These are phyloP conservation scores for Neoboletus brunneissimus DNA, from an alignment of 768 basidiomycete genomes.

Conservation along the genomic window DNA sequence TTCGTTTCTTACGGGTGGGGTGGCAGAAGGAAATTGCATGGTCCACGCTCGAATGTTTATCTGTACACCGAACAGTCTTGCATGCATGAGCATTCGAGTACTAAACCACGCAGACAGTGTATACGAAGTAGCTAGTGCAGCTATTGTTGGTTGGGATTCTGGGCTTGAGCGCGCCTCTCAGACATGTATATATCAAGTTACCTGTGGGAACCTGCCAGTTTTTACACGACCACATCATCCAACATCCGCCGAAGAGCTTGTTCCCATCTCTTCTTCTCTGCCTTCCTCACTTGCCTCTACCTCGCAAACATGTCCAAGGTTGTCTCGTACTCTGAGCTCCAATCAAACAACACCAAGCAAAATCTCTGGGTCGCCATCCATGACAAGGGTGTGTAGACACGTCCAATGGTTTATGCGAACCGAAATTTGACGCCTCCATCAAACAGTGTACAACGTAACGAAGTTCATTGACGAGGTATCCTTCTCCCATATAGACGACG, in stretches of 20 bases:
- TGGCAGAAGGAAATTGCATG: conserved; percentile 61
- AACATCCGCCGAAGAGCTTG: neutral
- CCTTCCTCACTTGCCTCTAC: conserved; percentile 22
- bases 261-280: conserved; percentile 4
- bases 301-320: conserved; percentile 43
- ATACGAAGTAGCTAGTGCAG: neutral
- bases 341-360: conserved; percentile 70
- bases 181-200: neutral
- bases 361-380: conserved; percentile 79
- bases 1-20: conserved; percentile 76
- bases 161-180: neutral
- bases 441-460: conserved; percentile 84
- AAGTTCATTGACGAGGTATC: conserved; percentile 93
- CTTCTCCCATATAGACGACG: conserved; percentile 1
- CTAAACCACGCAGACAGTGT: conserved; percentile 61
- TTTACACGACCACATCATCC: conserved; percentile 13
- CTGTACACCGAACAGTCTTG: conserved; percentile 32
- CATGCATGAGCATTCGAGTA: conserved; percentile 67
- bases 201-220: conserved; percentile 27
- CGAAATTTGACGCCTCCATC: conserved; percentile 1
- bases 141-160: neutral
- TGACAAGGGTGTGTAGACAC: conserved; percentile 62
- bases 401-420: neutral
- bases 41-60: conserved; percentile 79
- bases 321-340: conserved; percentile 72